Conservation (phyloP, 805 yeast species). For the Metschnikowia proteae region DNA sequence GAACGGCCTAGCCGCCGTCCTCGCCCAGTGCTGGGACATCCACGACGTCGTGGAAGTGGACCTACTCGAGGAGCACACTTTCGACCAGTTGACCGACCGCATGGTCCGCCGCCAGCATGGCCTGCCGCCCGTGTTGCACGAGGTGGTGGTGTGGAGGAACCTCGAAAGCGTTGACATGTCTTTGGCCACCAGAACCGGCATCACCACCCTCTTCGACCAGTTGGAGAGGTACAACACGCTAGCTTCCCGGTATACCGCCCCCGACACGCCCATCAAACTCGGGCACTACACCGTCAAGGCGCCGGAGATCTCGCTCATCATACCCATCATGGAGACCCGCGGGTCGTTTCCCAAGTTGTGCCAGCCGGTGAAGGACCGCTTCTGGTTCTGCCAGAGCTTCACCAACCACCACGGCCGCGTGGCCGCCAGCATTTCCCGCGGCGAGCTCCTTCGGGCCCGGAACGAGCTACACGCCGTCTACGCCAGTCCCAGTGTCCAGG, state of each 20-base stretch:
- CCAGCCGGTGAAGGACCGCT: constrained; percentile 16
- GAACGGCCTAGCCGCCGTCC: not conserved
- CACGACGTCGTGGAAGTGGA: constrained; percentile 15
- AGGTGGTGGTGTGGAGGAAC: constrained; percentile 17
- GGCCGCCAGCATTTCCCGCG: not conserved
- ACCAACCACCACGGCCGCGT: not conserved
- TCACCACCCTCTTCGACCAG: constrained; percentile 12
- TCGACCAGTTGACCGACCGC: constrained; percentile 5
- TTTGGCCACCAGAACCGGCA: constrained; percentile 3
- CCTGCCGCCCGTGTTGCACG: constrained; percentile 7
- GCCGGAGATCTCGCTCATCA: constrained; percentile 11
- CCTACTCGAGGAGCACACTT: constrained; percentile 9
- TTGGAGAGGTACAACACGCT: constrained; percentile 14
- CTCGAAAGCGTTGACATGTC: constrained; percentile 10
- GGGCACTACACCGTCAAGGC: constrained; percentile 8
- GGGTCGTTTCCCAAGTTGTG: constrained; percentile 10
- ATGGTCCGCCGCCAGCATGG: constrained; percentile 13
- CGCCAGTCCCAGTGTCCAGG: constrained; percentile 33
- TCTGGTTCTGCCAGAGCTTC: constrained; percentile 19
- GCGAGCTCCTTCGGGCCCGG: constrained; percentile 7
- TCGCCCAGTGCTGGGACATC: constrained; percentile 1
- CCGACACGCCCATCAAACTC: constrained; percentile 10
- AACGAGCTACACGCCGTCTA: constrained; percentile 17
- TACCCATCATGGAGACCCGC: constrained; percentile 11
- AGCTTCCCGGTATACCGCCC: constrained; percentile 4